phyloP scores from a whole-genome alignment of 108 stramenopile species.

The Cyclotella sp. region DNA sequence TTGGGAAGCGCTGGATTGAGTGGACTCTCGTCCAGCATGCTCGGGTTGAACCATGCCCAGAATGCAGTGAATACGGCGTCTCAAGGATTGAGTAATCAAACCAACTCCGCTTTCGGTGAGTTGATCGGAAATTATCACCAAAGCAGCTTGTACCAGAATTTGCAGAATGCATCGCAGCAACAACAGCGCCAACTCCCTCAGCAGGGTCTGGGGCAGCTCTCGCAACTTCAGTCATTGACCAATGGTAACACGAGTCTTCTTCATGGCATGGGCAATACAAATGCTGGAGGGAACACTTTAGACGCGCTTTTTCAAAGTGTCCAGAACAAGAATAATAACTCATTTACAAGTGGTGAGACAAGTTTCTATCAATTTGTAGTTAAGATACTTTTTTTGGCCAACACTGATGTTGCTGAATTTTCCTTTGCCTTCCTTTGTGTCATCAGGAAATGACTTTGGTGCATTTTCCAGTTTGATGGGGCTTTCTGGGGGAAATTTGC shows the following conservation, averaged over 20 bases:
- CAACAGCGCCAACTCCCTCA: conserved; percentile 18
- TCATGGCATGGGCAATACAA: conserved; percentile 28
- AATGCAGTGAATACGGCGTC: conserved; percentile 9
- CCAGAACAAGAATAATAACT: conserved; percentile 18
- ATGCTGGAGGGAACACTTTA: conserved; percentile 9
- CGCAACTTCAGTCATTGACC: neutral
- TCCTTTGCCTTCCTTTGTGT: neutral
- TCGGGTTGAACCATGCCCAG: conserved; percentile 19
- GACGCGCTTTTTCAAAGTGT: conserved; percentile 33
- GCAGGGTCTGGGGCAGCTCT: neutral
- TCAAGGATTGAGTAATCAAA: conserved; percentile 25
- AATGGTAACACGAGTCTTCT: conserved; percentile 12
- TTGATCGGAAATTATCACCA: conserved; percentile 1
- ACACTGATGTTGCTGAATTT: too few species aligned
- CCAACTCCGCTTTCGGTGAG: conserved; percentile 35
- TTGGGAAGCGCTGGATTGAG: too few species aligned
- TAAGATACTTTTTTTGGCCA: too few species aligned
- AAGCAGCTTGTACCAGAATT: conserved; percentile 20
- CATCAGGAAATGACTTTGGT: neutral
- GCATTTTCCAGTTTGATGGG: conserved; percentile 24
- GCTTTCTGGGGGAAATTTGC: conserved; percentile 1
- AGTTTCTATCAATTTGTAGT: neutral
- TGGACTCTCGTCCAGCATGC: conserved; percentile 32
- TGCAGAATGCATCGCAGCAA: conserved; percentile 15
- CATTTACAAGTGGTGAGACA: neutral